Base-by-base conservation (phyloP, 108 stramenopile species). In the Aurantiochytrium sp. region DNA sequence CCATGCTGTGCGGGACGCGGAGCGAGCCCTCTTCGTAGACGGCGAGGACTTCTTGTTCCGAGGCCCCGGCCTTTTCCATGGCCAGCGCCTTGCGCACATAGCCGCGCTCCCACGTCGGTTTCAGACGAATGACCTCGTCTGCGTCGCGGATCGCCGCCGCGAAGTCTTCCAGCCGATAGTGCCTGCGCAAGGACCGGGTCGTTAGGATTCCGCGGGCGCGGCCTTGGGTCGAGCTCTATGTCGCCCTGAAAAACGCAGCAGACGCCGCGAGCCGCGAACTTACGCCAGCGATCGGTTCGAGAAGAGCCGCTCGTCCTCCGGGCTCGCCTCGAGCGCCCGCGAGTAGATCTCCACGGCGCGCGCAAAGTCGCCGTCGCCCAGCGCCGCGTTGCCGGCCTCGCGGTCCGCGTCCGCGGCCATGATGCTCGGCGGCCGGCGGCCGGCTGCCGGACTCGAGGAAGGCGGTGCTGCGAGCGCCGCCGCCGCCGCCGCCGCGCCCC, bases 241-340 rank as follows among this genome's bases (percentile, higher is more conserved):
- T n/a, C n/a, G n/a, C n/a, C n/a, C n/a, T n/a, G n/a, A n/a, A n/a
- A n/a, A n/a, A n/a, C n/a, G n/a, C n/a, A n/a, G n/a, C n/a, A n/a
- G n/a, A n/a, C n/a, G n/a, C n/a, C n/a, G n/a, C n/a, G n/a, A n/a
- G 24, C 27, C 34, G 6, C 32, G 12, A 59, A 65, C 59, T 65
- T 65, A 65, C 73, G 73, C 73, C 45, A 81, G 45, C 39, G 73
- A 81, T 24, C 73, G 73, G 24, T 81, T 81, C 4, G 73, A 81
- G 19, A 22, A 30, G n/a, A 48, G 27, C 45, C 32, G 50, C 1
- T 41, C 73, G 27, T 41, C 73, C 24, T 41, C 42, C 1, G 45
- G 39, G 39, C 12, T 42, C 10, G n/a, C 73, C 45, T 17, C 39
- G 42, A 48, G 39, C 42, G 39, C 73, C 73, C 45, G 1, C 73